phyloP scores from a whole-genome alignment of 805 yeast genomes.

The Saccharomycopsis guyanensis region DNA sequence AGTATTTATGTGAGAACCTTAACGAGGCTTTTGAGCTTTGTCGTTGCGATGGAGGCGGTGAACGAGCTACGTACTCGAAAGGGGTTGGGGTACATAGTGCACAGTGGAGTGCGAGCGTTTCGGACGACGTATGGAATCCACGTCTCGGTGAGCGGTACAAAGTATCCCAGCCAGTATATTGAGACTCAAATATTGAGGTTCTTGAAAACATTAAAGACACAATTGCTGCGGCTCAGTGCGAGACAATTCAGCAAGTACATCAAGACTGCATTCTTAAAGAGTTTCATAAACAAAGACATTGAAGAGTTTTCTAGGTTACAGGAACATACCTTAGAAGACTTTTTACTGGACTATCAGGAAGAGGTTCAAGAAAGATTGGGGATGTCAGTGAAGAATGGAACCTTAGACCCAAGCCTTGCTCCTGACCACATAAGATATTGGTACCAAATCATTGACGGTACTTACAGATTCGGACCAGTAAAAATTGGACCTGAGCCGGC shows the following conservation, averaged over 20 bases:
- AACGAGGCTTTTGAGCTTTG: conserved; percentile 39
- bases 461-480: conserved; percentile 33
- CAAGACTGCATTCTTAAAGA: conserved; percentile 32
- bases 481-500: not conserved
- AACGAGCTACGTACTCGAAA: conserved; percentile 45
- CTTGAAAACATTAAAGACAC: conserved; percentile 34
- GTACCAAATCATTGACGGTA: conserved; percentile 41
- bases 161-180: conserved; percentile 34
- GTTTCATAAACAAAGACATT: conserved; percentile 20
- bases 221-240: conserved; percentile 28
- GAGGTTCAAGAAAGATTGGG: conserved; percentile 30
- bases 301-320: conserved; percentile 21
- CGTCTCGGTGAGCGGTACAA: conserved; percentile 43
- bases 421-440: conserved; percentile 39
- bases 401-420: conserved; percentile 22
- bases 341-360: conserved; percentile 29
- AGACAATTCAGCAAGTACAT: conserved; percentile 30
- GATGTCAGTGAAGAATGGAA: conserved; percentile 19
- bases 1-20: conserved; percentile 31
- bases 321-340: conserved; percentile 29
- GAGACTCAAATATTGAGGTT: conserved; percentile 42
- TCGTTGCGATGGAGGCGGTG: conserved; percentile 37
- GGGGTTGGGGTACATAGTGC: conserved; percentile 55
- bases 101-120: conserved; percentile 47
- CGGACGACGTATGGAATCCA: conserved; percentile 52